Evolutionary conservation across 257 asterid species (phyloP).

Genomic region (Ilex aquifolium): DNA sequence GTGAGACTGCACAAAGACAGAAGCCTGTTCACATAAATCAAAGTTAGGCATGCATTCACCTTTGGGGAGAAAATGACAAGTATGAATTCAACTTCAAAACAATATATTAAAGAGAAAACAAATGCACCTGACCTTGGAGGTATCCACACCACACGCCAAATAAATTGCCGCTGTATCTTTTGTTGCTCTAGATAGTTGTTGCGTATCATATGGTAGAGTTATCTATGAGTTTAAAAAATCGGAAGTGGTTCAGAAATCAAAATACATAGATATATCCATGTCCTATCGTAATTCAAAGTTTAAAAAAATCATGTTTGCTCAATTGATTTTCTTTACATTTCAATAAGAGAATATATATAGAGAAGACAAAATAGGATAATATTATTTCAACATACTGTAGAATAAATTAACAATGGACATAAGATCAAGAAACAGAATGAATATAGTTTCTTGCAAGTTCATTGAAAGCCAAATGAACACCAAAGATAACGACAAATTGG

Average conservation of each 20-base stretch:
- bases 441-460: neutral
- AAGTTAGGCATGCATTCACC: slow-evolving; percentile 3
- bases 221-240: slow-evolving; percentile 43
- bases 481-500: neutral
- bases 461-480: neutral
- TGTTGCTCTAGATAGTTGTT: slow-evolving; percentile 71
- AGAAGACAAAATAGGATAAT: neutral
- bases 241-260: neutral
- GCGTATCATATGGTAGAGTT: slow-evolving; percentile 78
- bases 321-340: neutral
- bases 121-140: slow-evolving; percentile 57
- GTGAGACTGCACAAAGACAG: slow-evolving; percentile 98
- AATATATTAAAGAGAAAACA: slow-evolving; percentile 6
- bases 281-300: neutral
- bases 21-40: slow-evolving; percentile 55
- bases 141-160: slow-evolving; percentile 94
- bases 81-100: neutral
- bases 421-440: neutral
- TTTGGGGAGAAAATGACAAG: neutral
- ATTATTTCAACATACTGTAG: too few species aligned
- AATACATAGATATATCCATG: neutral
- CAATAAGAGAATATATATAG: neutral
- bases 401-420: neutral
- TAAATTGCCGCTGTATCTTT: slow-evolving; percentile 95
- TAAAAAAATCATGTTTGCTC: neutral